phyloP scores from a whole-genome alignment of 768 basidiomycete genomes.

The Chalciporus chontae region DNA sequence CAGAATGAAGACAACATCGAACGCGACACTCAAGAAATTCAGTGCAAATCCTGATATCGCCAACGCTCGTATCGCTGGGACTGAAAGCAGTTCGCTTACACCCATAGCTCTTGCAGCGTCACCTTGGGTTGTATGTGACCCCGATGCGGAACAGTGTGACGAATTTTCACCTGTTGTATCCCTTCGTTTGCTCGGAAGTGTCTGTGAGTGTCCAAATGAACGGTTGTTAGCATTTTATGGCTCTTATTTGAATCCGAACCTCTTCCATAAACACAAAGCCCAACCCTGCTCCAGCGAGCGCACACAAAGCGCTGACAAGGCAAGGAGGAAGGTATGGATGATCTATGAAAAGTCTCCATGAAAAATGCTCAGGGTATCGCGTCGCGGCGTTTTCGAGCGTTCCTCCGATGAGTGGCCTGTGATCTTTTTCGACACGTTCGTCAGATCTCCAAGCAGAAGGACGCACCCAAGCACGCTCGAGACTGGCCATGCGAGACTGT shows the following conservation, averaged over 20 bases:
- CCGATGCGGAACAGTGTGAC: not conserved
- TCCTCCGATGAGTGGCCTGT: conserved; percentile 18
- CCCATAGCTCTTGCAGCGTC: conserved; percentile 17
- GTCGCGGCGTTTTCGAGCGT: conserved; percentile 17
- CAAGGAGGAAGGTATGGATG: conserved; percentile 20
- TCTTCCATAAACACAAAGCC: conserved; percentile 20
- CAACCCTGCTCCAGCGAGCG: conserved; percentile 6
- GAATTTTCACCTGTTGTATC: too few species aligned
- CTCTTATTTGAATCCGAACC: conserved; percentile 3
- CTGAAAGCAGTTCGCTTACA: conserved; percentile 38
- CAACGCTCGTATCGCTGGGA: conserved; percentile 50
- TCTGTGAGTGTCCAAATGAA: conserved; percentile 2
- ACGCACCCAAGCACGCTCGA: conserved; percentile 53
- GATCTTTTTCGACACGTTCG: too few species aligned
- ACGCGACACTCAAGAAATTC: conserved; percentile 50
- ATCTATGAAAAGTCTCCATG: conserved; percentile 10
- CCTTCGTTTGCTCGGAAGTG: conserved; percentile 15
- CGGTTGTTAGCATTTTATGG: not conserved
- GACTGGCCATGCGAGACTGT: conserved; percentile 53
- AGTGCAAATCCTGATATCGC: conserved; percentile 49
- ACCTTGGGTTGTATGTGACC: not conserved
- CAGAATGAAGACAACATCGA: conserved; percentile 63
- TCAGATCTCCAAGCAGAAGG: not conserved
- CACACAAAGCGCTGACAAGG: conserved; percentile 7
- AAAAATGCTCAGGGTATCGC: conserved; percentile 11